Base-by-base conservation (phyloP, 192 early-diverging fungal species). In the Coemansia sp. region DNA sequence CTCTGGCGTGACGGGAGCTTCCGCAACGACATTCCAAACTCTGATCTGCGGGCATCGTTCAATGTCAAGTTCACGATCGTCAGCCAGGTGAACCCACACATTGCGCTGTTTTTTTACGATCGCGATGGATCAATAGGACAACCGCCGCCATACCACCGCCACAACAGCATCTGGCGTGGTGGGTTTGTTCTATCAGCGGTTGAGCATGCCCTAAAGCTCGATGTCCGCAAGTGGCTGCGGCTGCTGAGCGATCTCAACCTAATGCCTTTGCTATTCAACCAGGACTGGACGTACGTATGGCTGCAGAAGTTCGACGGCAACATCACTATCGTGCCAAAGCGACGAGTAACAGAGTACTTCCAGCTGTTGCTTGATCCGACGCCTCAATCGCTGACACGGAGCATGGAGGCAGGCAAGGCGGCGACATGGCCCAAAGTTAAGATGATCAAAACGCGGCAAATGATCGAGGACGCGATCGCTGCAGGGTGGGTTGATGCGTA, bases 221-320 rank as follows among this genome's bases (percentile, higher is more conserved):
- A 95, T 37, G 73, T 96, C 17, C 88, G 84, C 37, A 95, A 96
- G 67, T 93, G 91, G 88, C 71, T 95, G 33, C 84, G 89, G 19
- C 82, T 94, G 11, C 70, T 93, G 15, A 71, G 91, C 66, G 92
- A 95, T 55, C 62, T 94, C 15, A 81, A 88, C 55, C 71, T 98
- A 19, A 68, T 95, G 34, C 96, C 96, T 3, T 81, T 78, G 33
- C 54, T 92, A 36, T 79, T 91, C 59, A 82, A 84, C 47, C 90
- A 89, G 50, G 91, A 95, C 73, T 86, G 92, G 83, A 89, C 89
- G 27, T 84, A 83, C 53, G 74, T 98, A 4, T 95, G 88, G 85
- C 74, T 94, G 58, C 96, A 98, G 68, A 87, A 86, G 62, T 95
- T 96, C 80, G 89, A 94, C 55, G 96, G 94, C n/a, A 84, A 86